phyloP scores from a whole-genome alignment of 768 basidiomycete species.

The Suillus hirtellus region DNA sequence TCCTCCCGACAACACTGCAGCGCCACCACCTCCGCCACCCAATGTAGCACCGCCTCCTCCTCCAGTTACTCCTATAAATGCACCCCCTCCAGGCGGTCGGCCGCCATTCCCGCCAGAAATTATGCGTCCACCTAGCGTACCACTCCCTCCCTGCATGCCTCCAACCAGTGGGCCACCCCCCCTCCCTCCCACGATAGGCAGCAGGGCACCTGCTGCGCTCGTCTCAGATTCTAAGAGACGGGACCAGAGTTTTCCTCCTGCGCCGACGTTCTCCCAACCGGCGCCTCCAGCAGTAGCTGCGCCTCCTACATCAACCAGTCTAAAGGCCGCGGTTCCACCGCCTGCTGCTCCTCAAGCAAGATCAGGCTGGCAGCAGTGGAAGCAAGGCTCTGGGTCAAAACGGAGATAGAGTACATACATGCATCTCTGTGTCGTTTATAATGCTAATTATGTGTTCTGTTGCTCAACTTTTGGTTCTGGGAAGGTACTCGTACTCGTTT shows the following conservation, averaged over 20 bases:
- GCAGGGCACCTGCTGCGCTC: constrained; percentile 16
- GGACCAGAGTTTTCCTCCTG: constrained; percentile 11
- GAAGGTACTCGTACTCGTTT: background rate
- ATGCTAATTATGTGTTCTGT: constrained; percentile 1
- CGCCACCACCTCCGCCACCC: constrained; percentile 21
- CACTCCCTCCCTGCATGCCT: constrained; percentile 9
- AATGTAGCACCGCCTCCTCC: constrained; percentile 19
- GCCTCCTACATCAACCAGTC: constrained; percentile 11
- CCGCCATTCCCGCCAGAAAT: constrained; percentile 9
- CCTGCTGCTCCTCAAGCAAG: constrained; percentile 24
- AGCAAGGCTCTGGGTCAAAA: constrained; percentile 22
- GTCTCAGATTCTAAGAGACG: constrained; percentile 4
- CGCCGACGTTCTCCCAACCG: constrained; percentile 9
- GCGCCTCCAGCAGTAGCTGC: constrained; percentile 11
- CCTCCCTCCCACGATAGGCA: constrained; percentile 15
- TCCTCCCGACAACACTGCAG: constrained; percentile 9
- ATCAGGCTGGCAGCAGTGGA: constrained; percentile 61
- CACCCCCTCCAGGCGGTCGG: constrained; percentile 15
- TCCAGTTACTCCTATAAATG: constrained; percentile 21
- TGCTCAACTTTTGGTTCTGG: constrained; percentile 3
- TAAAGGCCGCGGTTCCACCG: constrained; percentile 20
- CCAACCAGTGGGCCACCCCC: constrained; percentile 14
- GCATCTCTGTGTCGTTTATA: background rate
- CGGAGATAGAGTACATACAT: constrained; percentile 20
- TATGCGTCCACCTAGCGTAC: constrained; percentile 5